These are phyloP conservation scores for Chrysoporthe cubensis DNA, from an alignment of 2,329 filamentous ascomycete genomes.

Conservation along the genomic window DNA sequence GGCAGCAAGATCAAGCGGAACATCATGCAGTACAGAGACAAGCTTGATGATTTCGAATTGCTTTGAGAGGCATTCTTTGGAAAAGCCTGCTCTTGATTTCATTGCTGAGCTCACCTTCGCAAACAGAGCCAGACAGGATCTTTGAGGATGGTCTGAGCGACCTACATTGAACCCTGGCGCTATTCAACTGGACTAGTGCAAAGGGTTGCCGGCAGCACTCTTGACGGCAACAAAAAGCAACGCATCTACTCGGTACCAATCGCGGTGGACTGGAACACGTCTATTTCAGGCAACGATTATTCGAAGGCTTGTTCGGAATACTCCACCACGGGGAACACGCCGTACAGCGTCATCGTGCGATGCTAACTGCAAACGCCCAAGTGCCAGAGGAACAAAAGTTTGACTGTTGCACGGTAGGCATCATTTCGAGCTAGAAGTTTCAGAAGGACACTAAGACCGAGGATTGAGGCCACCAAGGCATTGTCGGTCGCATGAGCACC, in stretches of 20 bases:
- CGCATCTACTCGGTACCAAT: background rate
- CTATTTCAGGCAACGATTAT: background rate
- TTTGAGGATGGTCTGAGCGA: background rate
- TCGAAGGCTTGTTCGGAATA: background rate
- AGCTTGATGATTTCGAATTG: slow-evolving; percentile 94
- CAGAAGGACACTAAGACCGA: background rate
- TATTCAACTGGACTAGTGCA: background rate
- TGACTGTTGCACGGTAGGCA: background rate
- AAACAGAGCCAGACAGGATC: background rate
- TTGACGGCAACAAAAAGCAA: too few relatives aligned
- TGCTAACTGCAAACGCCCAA: background rate
- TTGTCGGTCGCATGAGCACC: background rate
- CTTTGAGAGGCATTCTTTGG: slow-evolving; percentile 54
- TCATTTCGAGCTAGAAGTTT: background rate
- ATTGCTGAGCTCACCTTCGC: background rate
- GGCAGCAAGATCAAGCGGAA: slow-evolving; percentile 97
- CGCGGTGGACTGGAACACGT: background rate
- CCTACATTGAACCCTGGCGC: background rate
- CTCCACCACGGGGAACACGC: background rate
- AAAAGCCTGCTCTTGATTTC: background rate
- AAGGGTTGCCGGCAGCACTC: too few relatives aligned
- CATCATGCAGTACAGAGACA: slow-evolving; percentile 92
- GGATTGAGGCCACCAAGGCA: background rate
- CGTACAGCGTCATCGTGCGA: background rate
- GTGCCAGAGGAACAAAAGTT: background rate